A percentile compares a stretch with the other conserved stretches of the same genome.
Conservation (phyloP, 805 yeast genomes). For the Yarrowia sp. region DNA sequence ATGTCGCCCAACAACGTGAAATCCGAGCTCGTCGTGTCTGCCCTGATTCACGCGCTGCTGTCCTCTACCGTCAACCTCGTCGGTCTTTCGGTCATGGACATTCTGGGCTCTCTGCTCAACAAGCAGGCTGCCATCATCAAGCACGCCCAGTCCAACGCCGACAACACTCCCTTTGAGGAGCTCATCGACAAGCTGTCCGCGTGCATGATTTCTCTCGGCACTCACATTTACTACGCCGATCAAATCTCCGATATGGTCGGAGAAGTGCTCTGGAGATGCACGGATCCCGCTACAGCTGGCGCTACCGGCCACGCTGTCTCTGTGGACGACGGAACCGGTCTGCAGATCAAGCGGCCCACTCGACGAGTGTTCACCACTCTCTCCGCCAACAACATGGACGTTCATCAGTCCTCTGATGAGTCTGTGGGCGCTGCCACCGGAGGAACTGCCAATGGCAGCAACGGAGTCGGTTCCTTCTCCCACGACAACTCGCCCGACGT, state of each 20-base stretch:
- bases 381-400: background rate
- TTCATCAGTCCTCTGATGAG: constrained; percentile 10
- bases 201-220: constrained; percentile 67
- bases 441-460: background rate
- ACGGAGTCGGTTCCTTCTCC: background rate
- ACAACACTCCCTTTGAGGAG: constrained; percentile 29
- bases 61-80: constrained; percentile 78
- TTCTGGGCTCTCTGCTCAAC: constrained; percentile 49
- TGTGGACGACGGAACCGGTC: constrained; percentile 23
- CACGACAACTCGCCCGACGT: constrained; percentile 11
- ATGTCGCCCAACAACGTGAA: constrained; percentile 30
- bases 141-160: constrained; percentile 28
- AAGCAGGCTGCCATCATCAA: constrained; percentile 35
- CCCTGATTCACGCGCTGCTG: constrained; percentile 46
- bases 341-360: constrained; percentile 24
- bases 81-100: constrained; percentile 82
- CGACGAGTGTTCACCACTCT: constrained; percentile 20
- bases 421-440: constrained; percentile 20
- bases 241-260: constrained; percentile 80
- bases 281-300: constrained; percentile 26
- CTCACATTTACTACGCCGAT: constrained; percentile 79
- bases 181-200: constrained; percentile 49
- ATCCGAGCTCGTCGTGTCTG: constrained; percentile 43
- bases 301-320: constrained; percentile 2
- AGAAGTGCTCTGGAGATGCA: constrained; percentile 49